These are phyloP conservation scores for Aquilaria malaccensis DNA, from an alignment of 345 rosid genomes.

Conservation along the genomic window DNA sequence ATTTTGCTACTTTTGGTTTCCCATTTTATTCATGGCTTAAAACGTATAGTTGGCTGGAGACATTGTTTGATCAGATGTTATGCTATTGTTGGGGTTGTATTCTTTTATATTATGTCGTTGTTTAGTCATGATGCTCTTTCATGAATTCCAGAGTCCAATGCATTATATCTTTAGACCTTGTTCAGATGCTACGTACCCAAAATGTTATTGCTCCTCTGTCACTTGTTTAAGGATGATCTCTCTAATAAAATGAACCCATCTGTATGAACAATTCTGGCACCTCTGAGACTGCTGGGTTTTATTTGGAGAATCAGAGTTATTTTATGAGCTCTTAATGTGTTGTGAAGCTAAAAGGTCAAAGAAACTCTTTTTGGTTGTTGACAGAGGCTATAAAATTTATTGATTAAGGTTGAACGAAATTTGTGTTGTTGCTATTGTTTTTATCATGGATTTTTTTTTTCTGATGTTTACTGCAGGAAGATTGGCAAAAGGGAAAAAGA, in stretches of 20 bases:
- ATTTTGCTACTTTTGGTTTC: background rate
- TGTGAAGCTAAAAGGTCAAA: background rate
- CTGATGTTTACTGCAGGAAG: constrained; percentile 49
- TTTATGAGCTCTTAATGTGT: background rate
- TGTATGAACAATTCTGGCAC: no score
- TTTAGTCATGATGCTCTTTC: background rate
- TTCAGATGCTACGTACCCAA: no score
- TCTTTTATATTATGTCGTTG: background rate
- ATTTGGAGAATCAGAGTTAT: no score
- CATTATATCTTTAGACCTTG: no score
- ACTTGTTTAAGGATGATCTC: no score
- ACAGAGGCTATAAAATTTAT: background rate
- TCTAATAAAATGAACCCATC: no score
- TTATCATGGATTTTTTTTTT: constrained; percentile 10
- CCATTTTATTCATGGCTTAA: background rate
- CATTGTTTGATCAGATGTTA: no score
- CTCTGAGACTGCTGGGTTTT: no score
- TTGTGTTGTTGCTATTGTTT: constrained; percentile 7
- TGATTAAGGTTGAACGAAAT: constrained; percentile 8
- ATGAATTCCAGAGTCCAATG: no score
- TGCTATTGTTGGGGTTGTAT: background rate
- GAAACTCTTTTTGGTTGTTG: background rate
- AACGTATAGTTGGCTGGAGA: background rate
- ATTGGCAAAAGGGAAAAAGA: constrained; percentile 91
- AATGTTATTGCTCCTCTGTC: no score